Conservation (phyloP, 129 eudicot species). For the Centrapalus pauciflorus region DNA sequence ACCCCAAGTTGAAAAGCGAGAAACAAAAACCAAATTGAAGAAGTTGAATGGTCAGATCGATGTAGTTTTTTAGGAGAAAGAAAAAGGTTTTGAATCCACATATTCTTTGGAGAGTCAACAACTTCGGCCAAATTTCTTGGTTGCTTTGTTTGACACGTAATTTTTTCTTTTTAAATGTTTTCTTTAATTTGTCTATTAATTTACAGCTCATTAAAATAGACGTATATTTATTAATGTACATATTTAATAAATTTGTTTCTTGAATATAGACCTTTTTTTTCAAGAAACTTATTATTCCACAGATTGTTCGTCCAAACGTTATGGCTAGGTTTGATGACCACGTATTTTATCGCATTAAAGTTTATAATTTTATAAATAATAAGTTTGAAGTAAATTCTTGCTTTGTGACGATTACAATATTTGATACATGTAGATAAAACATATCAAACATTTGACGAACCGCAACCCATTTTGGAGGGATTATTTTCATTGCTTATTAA, state of each 20-base stretch:
- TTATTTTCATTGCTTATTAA: too few relatives aligned
- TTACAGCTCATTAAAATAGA: not conserved
- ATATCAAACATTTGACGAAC: too few relatives aligned
- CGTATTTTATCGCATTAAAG: too few relatives aligned
- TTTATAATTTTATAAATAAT: too few relatives aligned
- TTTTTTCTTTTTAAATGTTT: not conserved
- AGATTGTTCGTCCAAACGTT: too few relatives aligned
- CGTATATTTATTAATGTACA: not conserved
- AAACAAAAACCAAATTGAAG: slow-evolving; percentile 16
- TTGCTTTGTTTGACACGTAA: slow-evolving; percentile 34
- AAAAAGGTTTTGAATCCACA: slow-evolving; percentile 9
- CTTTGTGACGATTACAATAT: too few relatives aligned
- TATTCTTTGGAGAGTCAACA: slow-evolving; percentile 25
- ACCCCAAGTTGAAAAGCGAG: slow-evolving; percentile 19
- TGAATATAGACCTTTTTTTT: not conserved
- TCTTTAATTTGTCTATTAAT: not conserved
- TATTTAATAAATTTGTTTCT: not conserved
- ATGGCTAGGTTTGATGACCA: too few relatives aligned
- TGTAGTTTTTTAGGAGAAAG: slow-evolving; percentile 11
- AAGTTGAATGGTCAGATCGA: slow-evolving; percentile 36
- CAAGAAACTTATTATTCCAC: not conserved
- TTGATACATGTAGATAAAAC: too few relatives aligned
- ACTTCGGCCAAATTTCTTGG: slow-evolving; percentile 33
- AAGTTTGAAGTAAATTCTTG: too few relatives aligned
- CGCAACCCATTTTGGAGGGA: too few relatives aligned